Evolutionary conservation across 2,329 filamentous ascomycete genomes (phyloP).

Genomic region (Fusarium haematococcum): DNA sequence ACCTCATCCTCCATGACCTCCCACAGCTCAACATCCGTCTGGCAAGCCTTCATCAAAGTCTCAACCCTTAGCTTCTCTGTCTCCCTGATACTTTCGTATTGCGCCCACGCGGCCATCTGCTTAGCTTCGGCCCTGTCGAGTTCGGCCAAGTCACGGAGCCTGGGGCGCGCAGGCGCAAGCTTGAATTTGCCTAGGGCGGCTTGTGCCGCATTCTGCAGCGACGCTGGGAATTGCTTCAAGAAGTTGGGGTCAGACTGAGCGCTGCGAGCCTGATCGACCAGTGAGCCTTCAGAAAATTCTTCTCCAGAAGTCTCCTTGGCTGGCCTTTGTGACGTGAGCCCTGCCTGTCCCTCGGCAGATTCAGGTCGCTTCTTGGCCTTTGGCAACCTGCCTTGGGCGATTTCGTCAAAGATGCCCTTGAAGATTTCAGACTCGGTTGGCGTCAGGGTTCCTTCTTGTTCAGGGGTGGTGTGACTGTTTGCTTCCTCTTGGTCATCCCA

Average conservation of each 20-base stretch:
- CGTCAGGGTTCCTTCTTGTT: conserved; percentile 64
- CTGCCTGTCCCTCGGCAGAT: background rate
- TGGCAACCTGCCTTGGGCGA: conserved; percentile 52
- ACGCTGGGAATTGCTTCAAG: conserved; percentile 53
- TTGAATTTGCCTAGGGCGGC: conserved; percentile 54
- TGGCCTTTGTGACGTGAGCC: conserved; percentile 1
- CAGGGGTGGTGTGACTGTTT: conserved; percentile 32
- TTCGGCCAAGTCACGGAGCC: conserved; percentile 44
- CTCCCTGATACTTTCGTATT: conserved; percentile 53
- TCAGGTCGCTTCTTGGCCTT: conserved; percentile 40
- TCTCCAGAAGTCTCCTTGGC: background rate
- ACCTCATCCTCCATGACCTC: conserved; percentile 74
- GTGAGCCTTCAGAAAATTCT: conserved; percentile 41
- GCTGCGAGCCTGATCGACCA: conserved; percentile 49
- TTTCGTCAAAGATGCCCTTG: conserved; percentile 65
- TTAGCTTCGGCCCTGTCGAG: conserved; percentile 47
- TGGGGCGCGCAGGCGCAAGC: conserved; percentile 43
- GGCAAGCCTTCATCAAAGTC: conserved; percentile 63
- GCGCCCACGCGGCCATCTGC: conserved; percentile 50
- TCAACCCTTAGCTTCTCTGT: conserved; percentile 66
- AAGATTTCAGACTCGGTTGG: conserved; percentile 69
- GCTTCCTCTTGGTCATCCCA: conserved; percentile 58
- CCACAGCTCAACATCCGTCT: conserved; percentile 75
- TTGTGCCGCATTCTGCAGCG: conserved; percentile 55
- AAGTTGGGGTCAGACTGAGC: conserved; percentile 51